These are phyloP conservation scores for Kalaharituber pfeilii DNA, from an alignment of 2,329 filamentous ascomycete genomes.

Conservation along the genomic window DNA sequence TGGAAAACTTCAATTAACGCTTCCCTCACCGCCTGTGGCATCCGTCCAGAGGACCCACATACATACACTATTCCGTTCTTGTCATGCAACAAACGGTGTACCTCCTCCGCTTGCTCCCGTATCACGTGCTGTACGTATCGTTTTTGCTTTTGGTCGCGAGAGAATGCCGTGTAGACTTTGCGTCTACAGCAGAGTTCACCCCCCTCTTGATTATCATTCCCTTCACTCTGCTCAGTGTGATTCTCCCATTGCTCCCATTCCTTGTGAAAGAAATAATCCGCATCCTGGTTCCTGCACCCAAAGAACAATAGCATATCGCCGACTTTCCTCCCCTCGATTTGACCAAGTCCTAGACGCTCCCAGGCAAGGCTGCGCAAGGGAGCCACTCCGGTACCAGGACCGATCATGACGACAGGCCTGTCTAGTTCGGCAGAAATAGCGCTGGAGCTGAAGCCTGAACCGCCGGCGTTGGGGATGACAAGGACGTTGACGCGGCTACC, in stretches of 20 bases:
- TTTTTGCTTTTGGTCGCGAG: constrained; percentile 43
- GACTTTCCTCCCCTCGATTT: constrained; percentile 13
- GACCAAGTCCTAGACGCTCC: constrained; percentile 38
- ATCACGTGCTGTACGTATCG: constrained; percentile 52
- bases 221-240: constrained; percentile 24
- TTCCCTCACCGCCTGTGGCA: constrained; percentile 52
- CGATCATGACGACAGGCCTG: constrained; percentile 55
- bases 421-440: constrained; percentile 23
- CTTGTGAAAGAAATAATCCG: constrained; percentile 65
- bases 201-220: constrained; percentile 24
- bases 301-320: constrained; percentile 53
- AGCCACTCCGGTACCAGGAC: constrained; percentile 72
- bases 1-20: constrained; percentile 46
- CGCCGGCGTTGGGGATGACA: constrained; percentile 24
- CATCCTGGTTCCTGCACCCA: constrained; percentile 55
- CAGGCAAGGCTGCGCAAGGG: constrained; percentile 68
- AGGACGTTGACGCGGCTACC: constrained; percentile 44
- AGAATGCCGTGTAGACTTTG: constrained; percentile 48
- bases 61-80: constrained; percentile 38
- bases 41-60: constrained; percentile 46
- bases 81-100: constrained; percentile 37
- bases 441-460: constrained; percentile 28
- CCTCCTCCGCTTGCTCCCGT: constrained; percentile 31
- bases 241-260: constrained; percentile 45
- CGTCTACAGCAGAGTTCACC: no score